Percentiles rank a stretch among this genome's conserved stretches.
These are phyloP conservation scores for Babesia sp. DNA, from an alignment of 169 alveolate genomes.

Conservation along the genomic window DNA sequence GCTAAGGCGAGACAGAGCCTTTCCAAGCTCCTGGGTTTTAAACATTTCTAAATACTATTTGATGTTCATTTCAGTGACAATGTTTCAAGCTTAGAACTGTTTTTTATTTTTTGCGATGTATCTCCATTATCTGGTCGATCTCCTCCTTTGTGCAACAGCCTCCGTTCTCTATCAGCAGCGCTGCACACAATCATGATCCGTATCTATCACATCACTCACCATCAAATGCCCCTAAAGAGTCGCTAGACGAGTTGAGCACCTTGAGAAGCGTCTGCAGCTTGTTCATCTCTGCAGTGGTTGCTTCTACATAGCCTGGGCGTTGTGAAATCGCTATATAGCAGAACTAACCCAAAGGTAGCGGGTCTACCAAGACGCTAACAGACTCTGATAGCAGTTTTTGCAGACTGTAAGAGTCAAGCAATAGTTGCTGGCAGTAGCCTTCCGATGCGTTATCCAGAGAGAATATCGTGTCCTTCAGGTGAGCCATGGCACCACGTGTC, in stretches of 20 bases:
- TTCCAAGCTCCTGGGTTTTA: slow-evolving; percentile 57
- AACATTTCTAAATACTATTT: slow-evolving; percentile 27
- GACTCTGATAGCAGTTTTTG: slow-evolving; percentile 48
- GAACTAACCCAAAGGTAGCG: slow-evolving; percentile 44
- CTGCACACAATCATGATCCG: no score
- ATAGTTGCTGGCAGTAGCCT: slow-evolving; percentile 68
- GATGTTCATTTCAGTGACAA: background rate
- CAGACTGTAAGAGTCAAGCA: slow-evolving; percentile 68
- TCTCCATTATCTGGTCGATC: slow-evolving; percentile 36
- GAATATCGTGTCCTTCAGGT: slow-evolving; percentile 65
- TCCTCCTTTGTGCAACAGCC: slow-evolving; percentile 63
- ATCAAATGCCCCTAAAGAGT: slow-evolving; percentile 24
- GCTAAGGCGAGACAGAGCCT: slow-evolving; percentile 44
- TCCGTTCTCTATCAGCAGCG: slow-evolving; percentile 50
- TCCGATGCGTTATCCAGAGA: slow-evolving; percentile 63
- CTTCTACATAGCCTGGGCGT: slow-evolving; percentile 27
- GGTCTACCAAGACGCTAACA: slow-evolving; percentile 28
- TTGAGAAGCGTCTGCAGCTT: slow-evolving; percentile 52
- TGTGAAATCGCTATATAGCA: background rate
- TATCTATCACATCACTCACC: no score
- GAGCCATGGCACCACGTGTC: slow-evolving; percentile 64
- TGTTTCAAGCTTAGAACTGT: background rate
- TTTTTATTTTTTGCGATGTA: slow-evolving; percentile 13
- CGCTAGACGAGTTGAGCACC: slow-evolving; percentile 39
- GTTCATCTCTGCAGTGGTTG: slow-evolving; percentile 38